phyloP scores from a whole-genome alignment of 352 stramenopile species.

The Phytopythium ostracodes region DNA sequence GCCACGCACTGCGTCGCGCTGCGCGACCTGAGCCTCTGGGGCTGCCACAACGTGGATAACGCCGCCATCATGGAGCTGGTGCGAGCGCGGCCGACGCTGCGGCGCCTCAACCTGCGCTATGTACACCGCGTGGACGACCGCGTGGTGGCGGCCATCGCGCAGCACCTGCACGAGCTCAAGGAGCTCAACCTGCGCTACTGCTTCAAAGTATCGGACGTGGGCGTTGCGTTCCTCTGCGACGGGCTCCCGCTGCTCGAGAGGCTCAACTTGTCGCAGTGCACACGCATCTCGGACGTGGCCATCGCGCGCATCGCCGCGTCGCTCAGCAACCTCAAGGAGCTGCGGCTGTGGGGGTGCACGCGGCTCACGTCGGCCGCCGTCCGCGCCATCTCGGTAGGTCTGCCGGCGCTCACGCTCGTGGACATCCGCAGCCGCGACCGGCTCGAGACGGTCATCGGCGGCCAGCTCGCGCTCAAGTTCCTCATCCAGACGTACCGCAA shows the following conservation, averaged over 20 bases:
- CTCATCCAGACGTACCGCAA: slow-evolving; percentile 74
- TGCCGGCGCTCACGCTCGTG: slow-evolving; percentile 59
- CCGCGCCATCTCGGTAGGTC: slow-evolving; percentile 57
- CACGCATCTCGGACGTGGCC: slow-evolving; percentile 65
- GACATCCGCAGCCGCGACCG: slow-evolving; percentile 79
- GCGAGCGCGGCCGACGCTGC: slow-evolving; percentile 37
- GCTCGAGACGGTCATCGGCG: slow-evolving; percentile 73
- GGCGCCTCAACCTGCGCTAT: slow-evolving; percentile 72
- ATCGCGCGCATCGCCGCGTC: slow-evolving; percentile 56
- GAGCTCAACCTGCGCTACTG: slow-evolving; percentile 83
- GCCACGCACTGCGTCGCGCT: slow-evolving; percentile 34
- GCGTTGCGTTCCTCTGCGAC: slow-evolving; percentile 51
- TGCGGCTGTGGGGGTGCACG: slow-evolving; percentile 79
- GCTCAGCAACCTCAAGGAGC: slow-evolving; percentile 54
- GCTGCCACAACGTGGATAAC: slow-evolving; percentile 82
- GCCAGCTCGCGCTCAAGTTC: slow-evolving; percentile 67
- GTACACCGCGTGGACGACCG: slow-evolving; percentile 83
- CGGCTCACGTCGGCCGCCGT: slow-evolving; percentile 77
- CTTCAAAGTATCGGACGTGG: slow-evolving; percentile 80
- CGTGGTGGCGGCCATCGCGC: slow-evolving; percentile 53
- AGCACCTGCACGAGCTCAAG: slow-evolving; percentile 39
- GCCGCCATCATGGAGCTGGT: slow-evolving; percentile 48
- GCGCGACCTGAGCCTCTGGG: slow-evolving; percentile 59
- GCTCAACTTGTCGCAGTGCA: slow-evolving; percentile 84
- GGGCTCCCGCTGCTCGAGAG: slow-evolving; percentile 36